These are phyloP conservation scores for Penicillium soppii DNA, from an alignment of 495 filamentous ascomycete species.

Conservation along the genomic window DNA sequence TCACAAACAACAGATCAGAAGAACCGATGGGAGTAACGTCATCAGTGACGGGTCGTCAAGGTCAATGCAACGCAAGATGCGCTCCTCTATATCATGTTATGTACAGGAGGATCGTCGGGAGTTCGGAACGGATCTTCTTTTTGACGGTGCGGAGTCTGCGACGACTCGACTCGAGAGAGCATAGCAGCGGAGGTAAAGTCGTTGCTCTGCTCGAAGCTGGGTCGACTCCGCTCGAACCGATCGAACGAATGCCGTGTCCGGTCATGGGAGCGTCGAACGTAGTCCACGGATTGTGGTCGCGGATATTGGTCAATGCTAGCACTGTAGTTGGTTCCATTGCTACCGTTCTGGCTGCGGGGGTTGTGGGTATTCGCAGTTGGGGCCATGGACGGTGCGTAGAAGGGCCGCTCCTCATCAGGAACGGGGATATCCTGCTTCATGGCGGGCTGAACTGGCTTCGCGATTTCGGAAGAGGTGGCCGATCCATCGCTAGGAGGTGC, in stretches of 20 bases:
- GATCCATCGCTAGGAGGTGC: constrained; percentile 41
- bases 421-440: constrained; percentile 57
- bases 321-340: constrained; percentile 91
- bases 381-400: constrained; percentile 85
- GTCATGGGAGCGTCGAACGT: constrained; percentile 75
- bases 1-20: constrained; percentile 27
- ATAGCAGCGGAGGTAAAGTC: constrained; percentile 89
- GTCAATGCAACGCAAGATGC: constrained; percentile 23
- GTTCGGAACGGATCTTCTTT: constrained; percentile 37
- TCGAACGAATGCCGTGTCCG: constrained; percentile 59
- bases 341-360: constrained; percentile 82
- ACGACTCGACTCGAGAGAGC: constrained; percentile 79
- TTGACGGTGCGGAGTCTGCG: constrained; percentile 40
- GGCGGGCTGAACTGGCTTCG: constrained; percentile 60
- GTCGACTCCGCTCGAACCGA: constrained; percentile 48
- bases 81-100: constrained; percentile 30
- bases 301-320: constrained; percentile 53
- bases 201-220: constrained; percentile 79
- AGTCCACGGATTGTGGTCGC: constrained; percentile 57
- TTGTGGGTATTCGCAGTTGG: constrained; percentile 77
- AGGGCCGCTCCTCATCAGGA: constrained; percentile 81
- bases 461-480: constrained; percentile 59
- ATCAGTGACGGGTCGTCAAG: constrained; percentile 37
- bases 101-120: constrained; percentile 35
- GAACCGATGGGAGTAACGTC: constrained; percentile 23